Evolutionary conservation across 1,284 basidiomycete species (phyloP).

Genomic region (Athelia psychrophila): DNA sequence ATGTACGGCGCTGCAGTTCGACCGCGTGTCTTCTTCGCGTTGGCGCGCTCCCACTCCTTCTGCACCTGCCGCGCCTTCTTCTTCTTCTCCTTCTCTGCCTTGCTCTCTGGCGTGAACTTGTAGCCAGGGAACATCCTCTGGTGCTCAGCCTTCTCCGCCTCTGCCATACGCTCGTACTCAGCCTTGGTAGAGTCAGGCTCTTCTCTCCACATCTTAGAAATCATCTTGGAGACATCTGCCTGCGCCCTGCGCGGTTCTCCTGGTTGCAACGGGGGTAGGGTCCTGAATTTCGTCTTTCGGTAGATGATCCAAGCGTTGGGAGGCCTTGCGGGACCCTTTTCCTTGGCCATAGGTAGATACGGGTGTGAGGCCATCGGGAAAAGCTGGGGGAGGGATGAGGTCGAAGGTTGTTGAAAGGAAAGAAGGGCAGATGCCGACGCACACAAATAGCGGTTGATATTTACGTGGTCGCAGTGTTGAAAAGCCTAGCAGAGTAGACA

Average conservation of each 20-base stretch:
- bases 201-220: slow-evolving; percentile 68
- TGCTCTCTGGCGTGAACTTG: slow-evolving; percentile 69
- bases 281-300: slow-evolving; percentile 62
- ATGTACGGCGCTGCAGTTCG: slow-evolving; percentile 10
- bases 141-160: slow-evolving; percentile 68
- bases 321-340: slow-evolving; percentile 52
- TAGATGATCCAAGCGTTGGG: slow-evolving; percentile 95
- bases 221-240: slow-evolving; percentile 68
- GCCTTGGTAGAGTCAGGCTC: slow-evolving; percentile 51
- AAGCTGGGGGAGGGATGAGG: slow-evolving; percentile 2
- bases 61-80: slow-evolving; percentile 44
- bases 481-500: slow-evolving; percentile 9
- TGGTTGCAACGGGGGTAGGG: slow-evolving; percentile 32
- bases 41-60: slow-evolving; percentile 31
- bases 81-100: slow-evolving; percentile 54
- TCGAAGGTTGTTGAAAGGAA: slow-evolving; percentile 7
- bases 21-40: slow-evolving; percentile 25
- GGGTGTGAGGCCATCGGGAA: slow-evolving; percentile 10
- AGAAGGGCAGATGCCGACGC: too few relatives aligned
- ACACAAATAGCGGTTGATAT: too few relatives aligned
- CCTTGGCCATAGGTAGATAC: slow-evolving; percentile 20
- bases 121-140: slow-evolving; percentile 64
- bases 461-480: too few relatives aligned
- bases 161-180: slow-evolving; percentile 71
- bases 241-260: slow-evolving; percentile 52